These are phyloP conservation scores for Mucor mucedo DNA, from an alignment of 371 early-diverging fungal genomes.

Conservation along the genomic window DNA sequence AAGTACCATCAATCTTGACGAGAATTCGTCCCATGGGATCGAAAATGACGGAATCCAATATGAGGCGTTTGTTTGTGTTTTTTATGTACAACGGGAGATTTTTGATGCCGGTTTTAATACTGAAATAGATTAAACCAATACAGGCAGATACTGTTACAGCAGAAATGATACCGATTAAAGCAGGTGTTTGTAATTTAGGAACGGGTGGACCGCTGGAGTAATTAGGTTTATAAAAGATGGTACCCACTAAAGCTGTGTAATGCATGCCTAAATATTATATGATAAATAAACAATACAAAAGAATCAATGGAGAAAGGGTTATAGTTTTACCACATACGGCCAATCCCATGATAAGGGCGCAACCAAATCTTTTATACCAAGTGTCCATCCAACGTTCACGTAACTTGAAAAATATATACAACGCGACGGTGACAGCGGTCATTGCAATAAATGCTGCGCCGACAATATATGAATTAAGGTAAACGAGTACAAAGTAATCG, in stretches of 20 bases:
- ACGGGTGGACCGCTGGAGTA: conserved; percentile 27
- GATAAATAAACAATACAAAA: too few relatives aligned
- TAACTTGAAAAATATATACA: conserved; percentile 53
- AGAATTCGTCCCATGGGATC: conserved; percentile 42
- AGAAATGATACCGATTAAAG: conserved; percentile 46
- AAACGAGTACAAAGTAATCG: conserved; percentile 36
- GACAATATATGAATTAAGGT: conserved; percentile 36
- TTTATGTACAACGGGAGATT: conserved; percentile 17
- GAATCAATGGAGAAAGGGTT: neutral
- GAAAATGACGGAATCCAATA: conserved; percentile 43
- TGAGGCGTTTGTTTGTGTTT: conserved; percentile 30
- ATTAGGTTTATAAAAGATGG: conserved; percentile 33
- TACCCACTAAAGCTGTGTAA: conserved; percentile 51
- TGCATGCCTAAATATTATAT: conserved; percentile 45
- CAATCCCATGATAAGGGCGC: conserved; percentile 49
- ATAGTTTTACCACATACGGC: conserved; percentile 49
- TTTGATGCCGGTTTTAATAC: conserved; percentile 20
- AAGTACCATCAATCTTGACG: conserved; percentile 48
- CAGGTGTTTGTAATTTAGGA: conserved; percentile 36
- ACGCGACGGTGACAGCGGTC: conserved; percentile 40
- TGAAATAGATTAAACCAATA: conserved; percentile 33
- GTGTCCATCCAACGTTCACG: conserved; percentile 52
- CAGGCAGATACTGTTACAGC: conserved; percentile 46
- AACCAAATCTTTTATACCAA: conserved; percentile 56
- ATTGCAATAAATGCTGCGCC: conserved; percentile 49